These are phyloP conservation scores for Lactarius tabidus DNA, from an alignment of 768 basidiomycete genomes.

Conservation along the genomic window DNA sequence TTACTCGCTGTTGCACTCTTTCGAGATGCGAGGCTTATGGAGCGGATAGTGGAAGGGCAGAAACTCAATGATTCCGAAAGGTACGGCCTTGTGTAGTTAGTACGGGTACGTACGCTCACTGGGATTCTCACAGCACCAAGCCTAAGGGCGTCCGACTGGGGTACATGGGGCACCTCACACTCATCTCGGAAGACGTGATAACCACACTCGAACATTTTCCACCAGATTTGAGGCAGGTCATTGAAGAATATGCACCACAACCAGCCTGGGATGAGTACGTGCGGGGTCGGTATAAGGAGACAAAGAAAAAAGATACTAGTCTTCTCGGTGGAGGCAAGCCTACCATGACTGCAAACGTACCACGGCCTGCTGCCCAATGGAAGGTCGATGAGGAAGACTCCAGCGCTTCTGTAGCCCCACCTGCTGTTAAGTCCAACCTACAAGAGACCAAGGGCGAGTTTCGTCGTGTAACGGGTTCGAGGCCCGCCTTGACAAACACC, in stretches of 20 bases:
- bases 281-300: conserved; percentile 77
- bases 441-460: conserved; percentile 53
- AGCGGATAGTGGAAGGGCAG: conserved; percentile 85
- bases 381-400: conserved; percentile 59
- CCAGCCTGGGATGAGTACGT: conserved; percentile 90
- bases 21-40: conserved; percentile 77
- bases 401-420: conserved; percentile 5
- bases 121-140: conserved; percentile 46
- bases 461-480: conserved; percentile 42
- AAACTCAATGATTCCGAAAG: conserved; percentile 70
- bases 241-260: conserved; percentile 67
- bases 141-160: conserved; percentile 79
- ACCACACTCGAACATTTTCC: conserved; percentile 87
- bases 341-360: conserved; percentile 35
- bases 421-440: conserved; percentile 18
- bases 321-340: conserved; percentile 87
- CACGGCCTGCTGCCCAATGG: conserved; percentile 42
- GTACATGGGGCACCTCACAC: conserved; percentile 95
- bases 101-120: conserved; percentile 1
- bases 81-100: conserved; percentile 38
- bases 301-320: conserved; percentile 74
- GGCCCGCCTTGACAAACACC: conserved; percentile 46
- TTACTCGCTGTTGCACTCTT: conserved; percentile 83
- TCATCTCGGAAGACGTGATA: conserved; percentile 94
- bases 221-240: conserved; percentile 60